Percentiles rank a stretch among this genome's conserved stretches.
Evolutionary conservation across 2,329 filamentous ascomycete species (phyloP).

Genomic region (Dothideomycetes sp.): DNA sequence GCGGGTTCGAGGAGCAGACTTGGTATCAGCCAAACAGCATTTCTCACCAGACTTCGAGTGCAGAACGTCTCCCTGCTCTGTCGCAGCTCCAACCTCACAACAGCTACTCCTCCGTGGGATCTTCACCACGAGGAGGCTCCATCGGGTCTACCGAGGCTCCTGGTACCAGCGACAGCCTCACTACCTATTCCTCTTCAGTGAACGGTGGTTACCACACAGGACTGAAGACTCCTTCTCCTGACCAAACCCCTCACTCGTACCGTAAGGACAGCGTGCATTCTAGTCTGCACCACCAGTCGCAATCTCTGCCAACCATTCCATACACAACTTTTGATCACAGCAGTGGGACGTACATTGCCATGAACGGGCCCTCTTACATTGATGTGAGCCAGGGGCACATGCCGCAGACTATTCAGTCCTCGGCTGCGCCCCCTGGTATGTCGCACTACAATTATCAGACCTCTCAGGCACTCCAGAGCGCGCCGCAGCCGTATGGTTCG

Average conservation of each 20-base stretch:
- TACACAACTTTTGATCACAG: slow-evolving; percentile 11
- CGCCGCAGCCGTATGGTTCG: slow-evolving; percentile 29
- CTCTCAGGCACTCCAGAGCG: slow-evolving; percentile 45
- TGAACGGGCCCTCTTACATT: slow-evolving; percentile 83
- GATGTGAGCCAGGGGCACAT: slow-evolving; percentile 37
- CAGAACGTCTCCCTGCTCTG: slow-evolving; percentile 61
- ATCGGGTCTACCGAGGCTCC: slow-evolving; percentile 43
- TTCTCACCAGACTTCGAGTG: slow-evolving; percentile 48
- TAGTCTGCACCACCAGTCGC: slow-evolving; percentile 6
- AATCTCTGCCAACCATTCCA: slow-evolving; percentile 3
- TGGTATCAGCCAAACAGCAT: slow-evolving; percentile 33
- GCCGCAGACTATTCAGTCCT: slow-evolving; percentile 8
- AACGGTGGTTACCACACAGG: slow-evolving; percentile 38
- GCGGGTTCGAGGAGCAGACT: slow-evolving; percentile 59
- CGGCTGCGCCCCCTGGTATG: slow-evolving; percentile 53
- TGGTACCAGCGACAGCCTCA: slow-evolving; percentile 23
- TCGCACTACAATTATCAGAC: slow-evolving; percentile 61
- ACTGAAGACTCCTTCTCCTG: slow-evolving; percentile 69
- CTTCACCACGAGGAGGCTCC: slow-evolving; percentile 66
- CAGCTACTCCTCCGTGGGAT: slow-evolving; percentile 57
- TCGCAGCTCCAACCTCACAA: slow-evolving; percentile 55
- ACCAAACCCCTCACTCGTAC: slow-evolving; percentile 41
- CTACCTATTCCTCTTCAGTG: slow-evolving; percentile 38
- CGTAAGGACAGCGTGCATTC: slow-evolving; percentile 14
- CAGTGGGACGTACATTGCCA: slow-evolving; percentile 39